These are phyloP conservation scores for Globisporangium paddicum DNA, from an alignment of 352 stramenopile species.

Conservation along the genomic window DNA sequence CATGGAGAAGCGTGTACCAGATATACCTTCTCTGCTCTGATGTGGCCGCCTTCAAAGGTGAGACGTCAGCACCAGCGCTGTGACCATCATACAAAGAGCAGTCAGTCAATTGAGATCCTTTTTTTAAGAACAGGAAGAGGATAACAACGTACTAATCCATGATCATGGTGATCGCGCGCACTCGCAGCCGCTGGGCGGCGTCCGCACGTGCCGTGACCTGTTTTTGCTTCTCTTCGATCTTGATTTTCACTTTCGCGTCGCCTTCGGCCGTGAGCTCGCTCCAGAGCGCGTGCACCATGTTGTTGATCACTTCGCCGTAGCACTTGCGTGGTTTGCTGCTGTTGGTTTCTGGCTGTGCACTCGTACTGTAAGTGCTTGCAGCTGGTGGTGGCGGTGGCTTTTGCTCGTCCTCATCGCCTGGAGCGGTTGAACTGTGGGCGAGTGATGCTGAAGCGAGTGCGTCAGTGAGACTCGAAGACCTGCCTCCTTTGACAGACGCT, in stretches of 20 bases:
- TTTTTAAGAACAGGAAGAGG: neutral
- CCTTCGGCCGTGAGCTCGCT: slow-evolving; percentile 44
- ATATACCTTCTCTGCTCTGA: slow-evolving; percentile 15
- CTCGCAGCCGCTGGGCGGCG: slow-evolving; percentile 52
- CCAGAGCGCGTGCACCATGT: slow-evolving; percentile 71
- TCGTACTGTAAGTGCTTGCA: neutral
- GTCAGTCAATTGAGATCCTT: neutral
- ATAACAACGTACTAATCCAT: slow-evolving; percentile 50
- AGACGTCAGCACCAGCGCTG: slow-evolving; percentile 44
- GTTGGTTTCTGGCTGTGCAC: neutral
- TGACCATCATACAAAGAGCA: neutral
- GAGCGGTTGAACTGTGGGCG: neutral
- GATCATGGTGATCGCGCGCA: slow-evolving; percentile 47
- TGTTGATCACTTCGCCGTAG: slow-evolving; percentile 70
- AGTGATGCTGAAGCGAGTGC: slow-evolving; percentile 2
- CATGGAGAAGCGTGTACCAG: neutral
- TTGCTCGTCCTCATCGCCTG: neutral
- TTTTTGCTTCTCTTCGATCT: slow-evolving; percentile 78
- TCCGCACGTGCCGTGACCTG: slow-evolving; percentile 64
- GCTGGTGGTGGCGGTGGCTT: neutral
- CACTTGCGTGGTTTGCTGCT: slow-evolving; percentile 23
- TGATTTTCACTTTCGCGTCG: slow-evolving; percentile 46
- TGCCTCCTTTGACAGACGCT: neutral
- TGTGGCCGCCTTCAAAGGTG: slow-evolving; percentile 31
- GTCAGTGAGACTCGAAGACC: neutral